phyloP scores from a whole-genome alignment of 2,329 filamentous ascomycete genomes.

The Thielaviopsis musarum region DNA sequence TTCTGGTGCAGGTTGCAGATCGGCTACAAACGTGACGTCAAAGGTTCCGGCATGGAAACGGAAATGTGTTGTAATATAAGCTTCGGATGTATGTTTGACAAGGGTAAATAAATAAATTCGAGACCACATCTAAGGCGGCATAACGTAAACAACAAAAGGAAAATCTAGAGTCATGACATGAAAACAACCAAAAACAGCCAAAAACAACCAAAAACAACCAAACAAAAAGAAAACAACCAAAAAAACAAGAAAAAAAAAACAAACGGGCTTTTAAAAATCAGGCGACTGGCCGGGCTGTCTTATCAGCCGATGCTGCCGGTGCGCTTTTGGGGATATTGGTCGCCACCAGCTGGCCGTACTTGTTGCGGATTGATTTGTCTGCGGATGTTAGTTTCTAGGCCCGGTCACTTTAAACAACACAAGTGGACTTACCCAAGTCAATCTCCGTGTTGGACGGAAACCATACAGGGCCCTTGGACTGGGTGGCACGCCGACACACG shows the following conservation, averaged over 20 bases:
- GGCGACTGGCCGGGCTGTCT: not conserved
- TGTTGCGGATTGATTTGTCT: slow-evolving; percentile 8
- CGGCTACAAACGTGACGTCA: not conserved
- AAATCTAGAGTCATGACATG: not conserved
- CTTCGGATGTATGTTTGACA: not conserved
- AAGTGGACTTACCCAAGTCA: slow-evolving; percentile 6
- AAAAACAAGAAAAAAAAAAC: not conserved
- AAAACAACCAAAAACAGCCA: not conserved
- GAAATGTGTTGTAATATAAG: not conserved
- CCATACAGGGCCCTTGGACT: slow-evolving; percentile 8
- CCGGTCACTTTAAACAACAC: not conserved
- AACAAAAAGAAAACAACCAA: not conserved
- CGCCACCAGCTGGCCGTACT: slow-evolving; percentile 3
- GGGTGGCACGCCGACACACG: slow-evolving; percentile 4
- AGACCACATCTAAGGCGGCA: not conserved
- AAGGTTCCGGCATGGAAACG: not conserved
- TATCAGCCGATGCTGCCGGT: not conserved
- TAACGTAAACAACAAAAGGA: not conserved
- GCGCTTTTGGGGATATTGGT: slow-evolving; percentile 1
- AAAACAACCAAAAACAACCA: not conserved
- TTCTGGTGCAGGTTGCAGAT: not conserved
- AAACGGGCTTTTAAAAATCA: not conserved
- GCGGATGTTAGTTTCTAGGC: not conserved
- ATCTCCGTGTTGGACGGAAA: slow-evolving; percentile 11
- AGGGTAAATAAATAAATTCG: not conserved